Conservation (phyloP, 1,284 basidiomycete genomes). For the Abortiporus biennis region DNA sequence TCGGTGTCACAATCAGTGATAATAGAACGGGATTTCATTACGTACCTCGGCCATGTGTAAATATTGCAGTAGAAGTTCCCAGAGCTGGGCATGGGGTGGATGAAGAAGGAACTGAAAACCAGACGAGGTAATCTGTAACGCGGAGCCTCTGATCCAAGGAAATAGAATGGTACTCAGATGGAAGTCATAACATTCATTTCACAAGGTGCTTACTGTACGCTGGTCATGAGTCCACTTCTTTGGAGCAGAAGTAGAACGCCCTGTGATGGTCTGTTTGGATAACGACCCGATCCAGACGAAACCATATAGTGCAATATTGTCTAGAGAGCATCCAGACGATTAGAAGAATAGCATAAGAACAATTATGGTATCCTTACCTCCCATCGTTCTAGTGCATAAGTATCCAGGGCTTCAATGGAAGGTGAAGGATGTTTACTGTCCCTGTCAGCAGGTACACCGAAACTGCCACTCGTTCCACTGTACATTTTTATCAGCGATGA, state of each 20-base stretch:
- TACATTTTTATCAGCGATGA: conserved; percentile 7
- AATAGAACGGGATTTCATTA: neutral
- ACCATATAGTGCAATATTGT: conserved; percentile 99
- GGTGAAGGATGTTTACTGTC: conserved; percentile 51
- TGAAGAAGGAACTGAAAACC: conserved; percentile 98
- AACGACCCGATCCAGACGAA: conserved; percentile 75
- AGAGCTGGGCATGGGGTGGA: conserved; percentile 96
- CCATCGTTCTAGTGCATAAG: conserved; percentile 90
- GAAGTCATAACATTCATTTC: neutral
- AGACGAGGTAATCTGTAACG: conserved; percentile 84
- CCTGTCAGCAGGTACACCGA: conserved; percentile 77
- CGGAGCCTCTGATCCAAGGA: conserved; percentile 33
- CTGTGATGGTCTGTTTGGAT: conserved; percentile 66
- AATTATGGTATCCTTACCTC: conserved; percentile 53
- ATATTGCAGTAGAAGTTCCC: conserved; percentile 93
- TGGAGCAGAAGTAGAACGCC: conserved; percentile 82
- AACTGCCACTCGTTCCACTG: conserved; percentile 87
- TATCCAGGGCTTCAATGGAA: conserved; percentile 67
- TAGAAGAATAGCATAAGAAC: conserved; percentile 7
- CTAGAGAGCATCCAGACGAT: conserved; percentile 31
- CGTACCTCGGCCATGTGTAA: conserved; percentile 74
- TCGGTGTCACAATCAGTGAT: neutral
- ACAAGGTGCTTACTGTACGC: conserved; percentile 39
- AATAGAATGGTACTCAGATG: neutral
- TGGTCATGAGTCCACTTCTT: conserved; percentile 84